A percentile compares a stretch with the other conserved stretches of the same genome.
Evolutionary conservation across 495 filamentous ascomycete species (phyloP).

Genomic region (Bacidia rubella): DNA sequence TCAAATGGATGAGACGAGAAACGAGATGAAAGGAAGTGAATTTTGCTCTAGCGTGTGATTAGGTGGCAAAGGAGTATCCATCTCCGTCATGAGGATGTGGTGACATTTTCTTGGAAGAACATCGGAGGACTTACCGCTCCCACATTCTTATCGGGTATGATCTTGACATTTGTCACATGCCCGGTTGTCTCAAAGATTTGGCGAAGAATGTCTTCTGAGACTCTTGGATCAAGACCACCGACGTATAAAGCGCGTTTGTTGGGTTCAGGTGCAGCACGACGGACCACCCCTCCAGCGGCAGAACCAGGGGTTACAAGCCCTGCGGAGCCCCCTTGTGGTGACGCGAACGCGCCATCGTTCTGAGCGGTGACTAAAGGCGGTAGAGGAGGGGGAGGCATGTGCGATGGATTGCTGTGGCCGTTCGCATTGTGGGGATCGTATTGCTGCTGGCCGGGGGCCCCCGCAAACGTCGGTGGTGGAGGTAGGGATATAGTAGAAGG

Average conservation of each 20-base stretch:
- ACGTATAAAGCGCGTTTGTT: conserved; percentile 98
- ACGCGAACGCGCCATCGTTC: conserved; percentile 89
- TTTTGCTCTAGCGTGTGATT: background rate
- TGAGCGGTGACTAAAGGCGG: conserved; percentile 84
- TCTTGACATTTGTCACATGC: conserved; percentile 97
- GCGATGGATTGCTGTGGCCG: conserved; percentile 47
- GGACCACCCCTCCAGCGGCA: conserved; percentile 58
- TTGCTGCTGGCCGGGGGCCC: conserved; percentile 56
- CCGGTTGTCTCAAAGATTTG: conserved; percentile 99
- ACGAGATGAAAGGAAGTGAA: background rate
- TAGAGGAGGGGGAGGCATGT: conserved; percentile 89
- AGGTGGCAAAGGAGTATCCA: background rate
- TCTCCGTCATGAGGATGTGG: background rate
- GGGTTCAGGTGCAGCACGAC: conserved; percentile 89
- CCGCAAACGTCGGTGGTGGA: conserved; percentile 51
- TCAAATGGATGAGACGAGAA: background rate
- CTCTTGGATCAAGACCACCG: conserved; percentile 84
- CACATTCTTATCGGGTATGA: conserved; percentile 98
- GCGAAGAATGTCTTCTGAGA: conserved; percentile 90
- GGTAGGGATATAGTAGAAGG: conserved; percentile 40
- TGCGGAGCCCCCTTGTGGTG: conserved; percentile 52
- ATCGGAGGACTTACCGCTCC: conserved; percentile 33
- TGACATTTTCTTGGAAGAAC: background rate
- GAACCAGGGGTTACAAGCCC: conserved; percentile 72
- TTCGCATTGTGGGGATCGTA: conserved; percentile 46